Conservation (phyloP, 768 basidiomycete genomes). For the Tylopilus felleus region DNA sequence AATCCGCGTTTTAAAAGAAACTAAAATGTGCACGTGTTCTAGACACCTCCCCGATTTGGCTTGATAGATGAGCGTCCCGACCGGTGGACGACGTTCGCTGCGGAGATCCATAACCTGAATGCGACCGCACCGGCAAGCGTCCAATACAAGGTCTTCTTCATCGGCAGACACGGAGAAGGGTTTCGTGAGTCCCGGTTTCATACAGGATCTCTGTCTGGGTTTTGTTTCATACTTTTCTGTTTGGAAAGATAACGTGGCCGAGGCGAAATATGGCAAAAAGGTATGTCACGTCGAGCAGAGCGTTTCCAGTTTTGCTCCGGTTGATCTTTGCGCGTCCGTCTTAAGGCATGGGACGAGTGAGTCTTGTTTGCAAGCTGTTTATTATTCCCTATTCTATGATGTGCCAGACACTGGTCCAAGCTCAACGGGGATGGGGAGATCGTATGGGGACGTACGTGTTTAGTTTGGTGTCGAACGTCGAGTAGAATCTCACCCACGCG, state of each 20-base stretch:
- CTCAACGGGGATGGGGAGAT: conserved; percentile 49
- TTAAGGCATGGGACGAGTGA: conserved; percentile 8
- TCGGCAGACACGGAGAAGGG: conserved; percentile 61
- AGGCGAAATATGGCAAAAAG: conserved; percentile 51
- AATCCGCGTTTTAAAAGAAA: too few species aligned
- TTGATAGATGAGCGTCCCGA: conserved; percentile 27
- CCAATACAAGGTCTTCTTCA: conserved; percentile 51
- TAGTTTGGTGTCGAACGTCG: not conserved
- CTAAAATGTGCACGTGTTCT: not conserved
- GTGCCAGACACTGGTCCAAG: conserved; percentile 44
- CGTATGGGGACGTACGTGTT: conserved; percentile 58
- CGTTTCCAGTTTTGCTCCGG: not conserved
- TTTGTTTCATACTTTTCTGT: not conserved
- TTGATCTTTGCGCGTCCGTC: not conserved
- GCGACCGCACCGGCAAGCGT: not conserved
- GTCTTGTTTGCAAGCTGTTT: not conserved
- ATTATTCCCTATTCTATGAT: not conserved
- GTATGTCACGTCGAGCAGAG: conserved; percentile 14
- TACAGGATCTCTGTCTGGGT: not conserved
- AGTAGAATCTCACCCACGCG: not conserved
- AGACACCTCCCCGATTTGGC: conserved; percentile 8
- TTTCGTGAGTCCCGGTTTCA: conserved; percentile 1
- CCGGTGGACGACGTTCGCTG: conserved; percentile 47
- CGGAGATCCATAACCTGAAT: conserved; percentile 36
- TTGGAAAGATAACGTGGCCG: conserved; percentile 61